Conservation (phyloP, 1,139 yeast genomes). For the Debaryomyces sp. region DNA sequence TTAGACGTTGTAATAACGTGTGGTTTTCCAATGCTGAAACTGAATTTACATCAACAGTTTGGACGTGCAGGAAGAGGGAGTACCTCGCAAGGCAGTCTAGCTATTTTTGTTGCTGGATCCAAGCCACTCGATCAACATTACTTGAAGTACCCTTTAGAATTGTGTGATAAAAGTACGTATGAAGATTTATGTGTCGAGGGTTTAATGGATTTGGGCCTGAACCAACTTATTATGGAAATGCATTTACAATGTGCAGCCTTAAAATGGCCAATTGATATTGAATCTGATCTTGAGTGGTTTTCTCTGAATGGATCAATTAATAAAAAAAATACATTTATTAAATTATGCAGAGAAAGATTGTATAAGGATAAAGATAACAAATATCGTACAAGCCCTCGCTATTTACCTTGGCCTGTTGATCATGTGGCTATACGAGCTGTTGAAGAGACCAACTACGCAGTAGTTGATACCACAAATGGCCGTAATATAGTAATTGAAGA, state of each 20-base stretch:
- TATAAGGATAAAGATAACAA: slow-evolving; percentile 53
- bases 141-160: slow-evolving; percentile 65
- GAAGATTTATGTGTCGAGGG: slow-evolving; percentile 50
- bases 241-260: slow-evolving; percentile 95
- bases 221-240: slow-evolving; percentile 58
- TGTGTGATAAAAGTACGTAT: slow-evolving; percentile 48
- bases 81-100: slow-evolving; percentile 64
- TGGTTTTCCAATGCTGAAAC: slow-evolving; percentile 87
- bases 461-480: slow-evolving; percentile 81
- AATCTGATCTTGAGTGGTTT: slow-evolving; percentile 61
- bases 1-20: slow-evolving; percentile 89
- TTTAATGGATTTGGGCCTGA: slow-evolving; percentile 37
- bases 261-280: slow-evolving; percentile 65
- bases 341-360: slow-evolving; percentile 47
- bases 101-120: slow-evolving; percentile 80
- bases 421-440: slow-evolving; percentile 78
- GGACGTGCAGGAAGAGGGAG: slow-evolving; percentile 93
- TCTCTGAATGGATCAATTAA: slow-evolving; percentile 14
- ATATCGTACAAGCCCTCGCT: slow-evolving; percentile 61
- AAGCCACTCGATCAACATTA: slow-evolving; percentile 88
- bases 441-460: slow-evolving; percentile 80
- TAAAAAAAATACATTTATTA: slow-evolving; percentile 28
- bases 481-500: slow-evolving; percentile 81
- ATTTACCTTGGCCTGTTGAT: slow-evolving; percentile 79
- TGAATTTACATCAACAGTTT: slow-evolving; percentile 91